Base-by-base conservation (phyloP, 257 asterid genomes). In the Linderniella brevidens region DNA sequence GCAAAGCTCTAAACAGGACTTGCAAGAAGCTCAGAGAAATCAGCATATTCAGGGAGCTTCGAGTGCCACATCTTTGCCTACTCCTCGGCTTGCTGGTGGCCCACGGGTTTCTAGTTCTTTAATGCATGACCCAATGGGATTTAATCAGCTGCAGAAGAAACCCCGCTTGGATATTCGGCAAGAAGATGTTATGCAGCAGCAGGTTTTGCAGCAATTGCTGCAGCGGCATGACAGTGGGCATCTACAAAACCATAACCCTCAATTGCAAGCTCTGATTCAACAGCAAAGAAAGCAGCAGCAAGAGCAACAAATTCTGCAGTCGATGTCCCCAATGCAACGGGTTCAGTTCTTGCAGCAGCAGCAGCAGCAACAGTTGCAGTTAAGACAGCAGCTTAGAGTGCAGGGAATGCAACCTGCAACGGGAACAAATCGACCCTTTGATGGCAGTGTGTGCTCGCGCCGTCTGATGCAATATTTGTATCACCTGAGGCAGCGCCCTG, bases 381-480 rank as follows among this genome's bases (percentile, higher is more conserved):
- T 77, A 52, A 74, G 86, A 51, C 96, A 81, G 55, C 88, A 79
- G 63, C 68, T 76, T 58, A 75, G 76, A 42, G 79, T 71, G 56
- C 96, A 75, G 62, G 82, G 87, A 3, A 35, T 67, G 73, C 92
- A 69, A 68, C 74, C 92, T 58, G 63, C 60, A 25, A 58, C 92
- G 54, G 85, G 75, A 14, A 35, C 70, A 53, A 85, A 90, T 63
- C 83, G 92, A 19, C 80, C 93, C 46, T 71, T 71, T 55, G 99
- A 85, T 57, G 78, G 86, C 52, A 92, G 94, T 56, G 86, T 90
- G 8, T 90, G 99, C 69, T 77, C 96, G 11, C 86, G 99, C 46
- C 77, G 94, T 37, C 65, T 90, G 50, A 90, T 85, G 96, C 94
- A 90, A 52, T 90, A 85, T 53, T 59, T 90, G 29, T 90, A 90